Evolutionary conservation across 129 eudicot genomes (phyloP).

Genomic region (Tagetes erecta): DNA sequence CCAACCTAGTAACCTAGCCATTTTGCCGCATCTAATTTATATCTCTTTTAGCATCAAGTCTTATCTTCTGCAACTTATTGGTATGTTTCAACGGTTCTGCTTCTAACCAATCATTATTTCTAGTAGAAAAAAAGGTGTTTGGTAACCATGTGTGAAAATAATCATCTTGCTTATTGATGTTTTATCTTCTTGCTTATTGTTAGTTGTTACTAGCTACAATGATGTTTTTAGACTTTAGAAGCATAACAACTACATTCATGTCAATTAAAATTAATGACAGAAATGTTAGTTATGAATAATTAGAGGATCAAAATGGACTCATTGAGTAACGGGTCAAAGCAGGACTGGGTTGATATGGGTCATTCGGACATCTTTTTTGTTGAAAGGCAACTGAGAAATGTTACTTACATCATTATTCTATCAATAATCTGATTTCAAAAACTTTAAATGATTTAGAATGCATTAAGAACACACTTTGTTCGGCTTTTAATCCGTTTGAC

Average conservation of each 20-base stretch:
- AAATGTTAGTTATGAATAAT: neutral
- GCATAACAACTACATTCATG: neutral
- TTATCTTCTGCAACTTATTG: constrained; percentile 14
- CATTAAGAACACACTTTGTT: no score
- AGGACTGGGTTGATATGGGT: neutral
- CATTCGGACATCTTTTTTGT: neutral
- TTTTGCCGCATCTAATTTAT: neutral
- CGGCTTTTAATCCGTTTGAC: neutral
- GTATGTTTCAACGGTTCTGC: neutral
- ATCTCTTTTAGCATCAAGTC: neutral
- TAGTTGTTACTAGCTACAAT: neutral
- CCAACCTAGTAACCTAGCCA: neutral
- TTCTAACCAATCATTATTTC: no score
- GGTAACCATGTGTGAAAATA: neutral
- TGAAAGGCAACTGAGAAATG: neutral
- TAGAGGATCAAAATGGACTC: neutral
- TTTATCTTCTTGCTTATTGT: neutral
- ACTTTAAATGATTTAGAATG: neutral
- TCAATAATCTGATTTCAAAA: neutral
- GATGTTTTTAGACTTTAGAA: neutral
- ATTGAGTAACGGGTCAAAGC: neutral
- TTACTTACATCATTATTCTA: neutral
- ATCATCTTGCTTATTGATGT: neutral
- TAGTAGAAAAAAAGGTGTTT: neutral
- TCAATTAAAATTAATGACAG: neutral